Percentiles rank a stretch among this genome's conserved stretches.
phyloP scores from a whole-genome alignment of 768 basidiomycete genomes.

The Phanerochaete carnosa region DNA sequence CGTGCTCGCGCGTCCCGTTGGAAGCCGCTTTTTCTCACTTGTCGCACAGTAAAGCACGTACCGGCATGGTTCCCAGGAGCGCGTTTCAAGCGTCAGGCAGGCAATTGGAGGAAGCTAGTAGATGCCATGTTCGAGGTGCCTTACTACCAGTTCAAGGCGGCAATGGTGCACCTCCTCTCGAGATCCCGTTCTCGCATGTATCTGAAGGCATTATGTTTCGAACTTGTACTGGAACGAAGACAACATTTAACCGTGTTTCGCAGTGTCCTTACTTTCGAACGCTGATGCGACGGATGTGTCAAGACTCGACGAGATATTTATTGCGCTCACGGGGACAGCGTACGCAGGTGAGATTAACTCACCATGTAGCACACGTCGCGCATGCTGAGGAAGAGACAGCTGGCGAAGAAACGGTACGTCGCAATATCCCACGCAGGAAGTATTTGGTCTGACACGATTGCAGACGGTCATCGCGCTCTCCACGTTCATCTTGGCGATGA shows the following conservation, averaged over 20 bases:
- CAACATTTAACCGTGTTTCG: not conserved
- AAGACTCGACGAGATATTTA: not conserved
- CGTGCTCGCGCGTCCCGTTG: not conserved
- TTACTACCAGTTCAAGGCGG: not conserved
- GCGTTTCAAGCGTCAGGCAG: slow-evolving; percentile 13
- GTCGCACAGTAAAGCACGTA: slow-evolving; percentile 43
- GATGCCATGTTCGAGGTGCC: slow-evolving; percentile 10
- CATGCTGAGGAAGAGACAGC: no score
- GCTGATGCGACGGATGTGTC: no score
- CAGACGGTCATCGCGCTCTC: not conserved
- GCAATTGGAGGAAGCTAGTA: slow-evolving; percentile 1
- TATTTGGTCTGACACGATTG: no score
- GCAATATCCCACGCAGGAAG: not conserved
- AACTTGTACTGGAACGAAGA: no score
- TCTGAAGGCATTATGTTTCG: no score
- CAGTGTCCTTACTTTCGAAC: not conserved
- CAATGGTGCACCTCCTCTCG: no score
- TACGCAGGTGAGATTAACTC: not conserved
- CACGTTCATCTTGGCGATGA: not conserved
- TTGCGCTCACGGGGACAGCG: not conserved
- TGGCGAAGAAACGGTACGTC: not conserved
- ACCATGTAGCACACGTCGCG: no score
- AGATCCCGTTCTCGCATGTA: no score
- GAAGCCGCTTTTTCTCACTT: not conserved
- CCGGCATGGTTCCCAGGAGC: slow-evolving; percentile 47